Evolutionary conservation across 2,329 filamentous ascomycete genomes (phyloP).

Genomic region (Scleromitrula shiraiana): DNA sequence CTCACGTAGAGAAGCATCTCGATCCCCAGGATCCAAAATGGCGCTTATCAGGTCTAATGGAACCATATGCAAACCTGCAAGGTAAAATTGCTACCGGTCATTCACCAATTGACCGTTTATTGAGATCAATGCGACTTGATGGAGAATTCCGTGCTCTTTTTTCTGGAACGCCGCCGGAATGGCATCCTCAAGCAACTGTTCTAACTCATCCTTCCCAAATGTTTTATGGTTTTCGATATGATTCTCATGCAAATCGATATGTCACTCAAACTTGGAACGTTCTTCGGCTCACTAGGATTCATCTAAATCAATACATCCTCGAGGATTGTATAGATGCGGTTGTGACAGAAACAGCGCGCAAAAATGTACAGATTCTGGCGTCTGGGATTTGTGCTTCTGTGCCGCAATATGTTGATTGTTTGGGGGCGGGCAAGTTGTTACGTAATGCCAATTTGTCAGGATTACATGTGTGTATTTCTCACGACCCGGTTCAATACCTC

Average conservation of each 20-base stretch:
- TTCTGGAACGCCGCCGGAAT: not conserved
- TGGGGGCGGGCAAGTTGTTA: not conserved
- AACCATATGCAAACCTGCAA: slow-evolving; percentile 8
- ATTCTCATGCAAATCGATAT: slow-evolving; percentile 9
- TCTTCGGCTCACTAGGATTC: slow-evolving; percentile 7
- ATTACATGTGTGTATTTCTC: not conserved
- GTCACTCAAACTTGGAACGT: slow-evolving; percentile 12
- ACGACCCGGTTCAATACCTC: not conserved
- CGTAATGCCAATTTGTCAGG: not conserved
- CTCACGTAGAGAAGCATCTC: not conserved
- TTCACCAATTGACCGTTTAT: slow-evolving; percentile 1
- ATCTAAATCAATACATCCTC: slow-evolving; percentile 8
- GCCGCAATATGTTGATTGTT: slow-evolving; percentile 12
- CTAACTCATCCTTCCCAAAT: not conserved
- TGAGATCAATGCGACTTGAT: slow-evolving; percentile 2
- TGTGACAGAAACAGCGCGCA: not conserved
- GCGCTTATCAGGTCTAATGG: slow-evolving; percentile 7
- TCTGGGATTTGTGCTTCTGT: slow-evolving; percentile 13
- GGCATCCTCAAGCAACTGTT: slow-evolving; percentile 2
- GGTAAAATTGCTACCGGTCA: slow-evolving; percentile 1
- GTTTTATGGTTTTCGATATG: slow-evolving; percentile 3
- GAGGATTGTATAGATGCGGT: not conserved
- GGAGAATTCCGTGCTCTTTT: not conserved
- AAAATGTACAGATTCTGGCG: slow-evolving; percentile 5
- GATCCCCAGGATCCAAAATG: slow-evolving; percentile 6